Evolutionary conservation across 495 filamentous ascomycete species (phyloP).

Genomic region (Neurospora sp.): DNA sequence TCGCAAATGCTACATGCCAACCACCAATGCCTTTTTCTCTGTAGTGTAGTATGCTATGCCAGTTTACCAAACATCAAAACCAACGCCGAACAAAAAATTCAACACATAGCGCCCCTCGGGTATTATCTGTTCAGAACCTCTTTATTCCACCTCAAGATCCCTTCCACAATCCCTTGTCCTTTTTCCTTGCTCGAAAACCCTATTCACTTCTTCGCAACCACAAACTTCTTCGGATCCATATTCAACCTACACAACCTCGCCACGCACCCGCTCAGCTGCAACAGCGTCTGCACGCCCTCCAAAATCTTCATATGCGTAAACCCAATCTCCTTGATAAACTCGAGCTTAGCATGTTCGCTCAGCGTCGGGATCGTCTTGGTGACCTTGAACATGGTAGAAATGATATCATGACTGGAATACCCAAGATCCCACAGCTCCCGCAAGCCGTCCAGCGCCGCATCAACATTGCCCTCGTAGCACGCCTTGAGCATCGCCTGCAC

Average conservation of each 20-base stretch:
- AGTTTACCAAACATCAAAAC: neutral
- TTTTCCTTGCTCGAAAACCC: neutral
- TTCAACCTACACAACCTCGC: slow-evolving; percentile 86
- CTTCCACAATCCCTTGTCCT: neutral
- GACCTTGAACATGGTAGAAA: slow-evolving; percentile 97
- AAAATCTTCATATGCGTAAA: slow-evolving; percentile 99
- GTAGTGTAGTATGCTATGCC: neutral
- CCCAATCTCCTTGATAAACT: slow-evolving; percentile 96
- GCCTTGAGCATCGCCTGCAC: slow-evolving; percentile 98
- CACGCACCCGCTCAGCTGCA: slow-evolving; percentile 87
- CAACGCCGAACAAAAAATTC: neutral
- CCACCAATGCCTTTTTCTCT: neutral
- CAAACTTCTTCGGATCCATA: slow-evolving; percentile 86
- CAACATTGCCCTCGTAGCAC: slow-evolving; percentile 84
- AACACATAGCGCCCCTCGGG: neutral
- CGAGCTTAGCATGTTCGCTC: slow-evolving; percentile 86
- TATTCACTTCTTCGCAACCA: slow-evolving; percentile 33
- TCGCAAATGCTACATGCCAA: neutral
- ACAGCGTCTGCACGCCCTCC: slow-evolving; percentile 87
- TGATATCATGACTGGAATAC: slow-evolving; percentile 94
- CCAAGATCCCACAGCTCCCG: slow-evolving; percentile 91
- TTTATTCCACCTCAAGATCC: neutral
- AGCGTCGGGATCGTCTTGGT: slow-evolving; percentile 87
- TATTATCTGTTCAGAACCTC: neutral
- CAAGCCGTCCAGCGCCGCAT: slow-evolving; percentile 73